Evolutionary conservation across 768 basidiomycete species (phyloP), one percentile per base, ranked within the genome.

Genomic region (Porpolomopsis calyptriformis): DNA sequence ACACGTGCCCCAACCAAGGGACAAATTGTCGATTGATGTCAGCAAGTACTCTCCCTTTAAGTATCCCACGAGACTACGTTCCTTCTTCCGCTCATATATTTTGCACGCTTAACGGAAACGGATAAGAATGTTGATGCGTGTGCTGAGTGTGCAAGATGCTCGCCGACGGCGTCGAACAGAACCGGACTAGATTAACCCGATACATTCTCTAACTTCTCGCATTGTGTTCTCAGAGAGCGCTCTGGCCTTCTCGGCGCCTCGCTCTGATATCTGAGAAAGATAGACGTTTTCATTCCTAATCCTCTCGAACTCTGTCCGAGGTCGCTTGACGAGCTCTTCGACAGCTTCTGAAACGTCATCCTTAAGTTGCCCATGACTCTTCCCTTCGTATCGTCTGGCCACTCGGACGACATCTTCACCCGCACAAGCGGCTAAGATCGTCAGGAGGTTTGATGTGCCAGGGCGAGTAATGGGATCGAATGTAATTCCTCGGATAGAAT

Each of bases 401-500:
- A 85, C 64, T 1, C 60, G 55, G 0, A 56, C 51, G 1, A 71
- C 66, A 1, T 73, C 60, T 39, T 71, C 69, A 35, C 68, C 65
- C 1, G 72, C 72, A 55, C 85, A 92, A 1, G 87, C 84, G 2
- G 81, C 79, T 10, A 92, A 73, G 38, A 96, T 92, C 0, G 71
- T 69, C 4, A 96, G 66, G 0, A 96, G 67, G 55, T 93, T 96
- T 1, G 85, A 77, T 1, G 85, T 75, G 3, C 92, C 94, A 0
- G 91, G 89, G 6, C 91, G 80, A n/a, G 61, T 57, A 1, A 64
- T 62, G 0, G 92, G 89, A 58, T 96, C 89, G 53, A 81, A 97
- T 0, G 83, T 80, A 35, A 96, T 77, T 2, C 79, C 79, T 0
- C 60, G 60, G 9, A 74, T 73, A 0, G 89, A 86, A 60, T 97